phyloP scores from a whole-genome alignment of 208 protist genomes.

The Leishmania braziliensis region DNA sequence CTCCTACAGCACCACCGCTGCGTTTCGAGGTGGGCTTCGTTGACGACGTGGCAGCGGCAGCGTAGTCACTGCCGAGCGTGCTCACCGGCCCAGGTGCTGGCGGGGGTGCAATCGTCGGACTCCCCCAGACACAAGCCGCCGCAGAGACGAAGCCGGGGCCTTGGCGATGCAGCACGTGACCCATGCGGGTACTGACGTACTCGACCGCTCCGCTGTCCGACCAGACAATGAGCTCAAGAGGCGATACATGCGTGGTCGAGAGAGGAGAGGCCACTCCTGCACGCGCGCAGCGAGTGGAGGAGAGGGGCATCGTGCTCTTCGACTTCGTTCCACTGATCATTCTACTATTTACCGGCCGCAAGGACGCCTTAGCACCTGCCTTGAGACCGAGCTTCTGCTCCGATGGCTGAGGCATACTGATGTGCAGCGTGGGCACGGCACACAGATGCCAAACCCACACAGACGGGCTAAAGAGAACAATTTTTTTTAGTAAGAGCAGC shows the following conservation, averaged over 20 bases:
- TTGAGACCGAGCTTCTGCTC: not conserved
- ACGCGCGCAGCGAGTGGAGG: not conserved
- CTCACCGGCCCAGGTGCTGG: not conserved
- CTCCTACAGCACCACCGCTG: not conserved
- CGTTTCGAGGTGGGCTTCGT: not conserved
- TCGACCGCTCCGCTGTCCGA: slow-evolving; percentile 31
- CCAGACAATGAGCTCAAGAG: slow-evolving; percentile 40
- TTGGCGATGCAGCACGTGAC: slow-evolving; percentile 6
- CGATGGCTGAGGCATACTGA: not conserved
- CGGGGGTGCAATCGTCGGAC: not conserved
- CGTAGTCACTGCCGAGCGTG: not conserved
- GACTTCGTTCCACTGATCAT: not conserved
- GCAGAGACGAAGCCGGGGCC: slow-evolving; percentile 39
- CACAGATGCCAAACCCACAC: slow-evolving; percentile 38
- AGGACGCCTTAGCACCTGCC: not conserved
- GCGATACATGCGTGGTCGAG: slow-evolving; percentile 6
- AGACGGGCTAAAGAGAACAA: slow-evolving; percentile 32
- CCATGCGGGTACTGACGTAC: slow-evolving; percentile 27
- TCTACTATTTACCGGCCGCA: not conserved
- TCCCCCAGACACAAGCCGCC: slow-evolving; percentile 21
- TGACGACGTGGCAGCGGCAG: not conserved
- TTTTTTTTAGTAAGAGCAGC: slow-evolving; percentile 46
- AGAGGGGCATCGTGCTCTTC: not conserved
- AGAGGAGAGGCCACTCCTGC: not conserved
- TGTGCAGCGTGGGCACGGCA: slow-evolving; percentile 16